Evolutionary conservation across 495 filamentous ascomycete genomes (phyloP).

Genomic region (Hyaloscypha bicolor): DNA sequence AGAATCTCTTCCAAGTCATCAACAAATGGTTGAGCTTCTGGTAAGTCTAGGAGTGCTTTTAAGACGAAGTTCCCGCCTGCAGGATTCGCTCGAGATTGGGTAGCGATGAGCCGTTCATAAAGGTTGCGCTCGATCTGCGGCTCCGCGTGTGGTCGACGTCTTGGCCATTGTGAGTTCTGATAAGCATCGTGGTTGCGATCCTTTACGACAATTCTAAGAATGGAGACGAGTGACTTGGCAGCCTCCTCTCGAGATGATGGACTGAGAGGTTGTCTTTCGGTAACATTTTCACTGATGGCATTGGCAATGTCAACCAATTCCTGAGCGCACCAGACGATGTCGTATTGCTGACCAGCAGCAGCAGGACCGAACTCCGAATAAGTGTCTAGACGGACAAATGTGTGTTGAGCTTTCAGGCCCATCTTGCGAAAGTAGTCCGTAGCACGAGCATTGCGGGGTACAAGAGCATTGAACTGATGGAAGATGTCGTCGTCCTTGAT

Average conservation of each 20-base stretch:
- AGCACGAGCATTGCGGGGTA: constrained; percentile 25
- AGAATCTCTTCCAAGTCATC: constrained; percentile 31
- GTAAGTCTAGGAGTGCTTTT: constrained; percentile 28
- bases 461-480: constrained; percentile 21
- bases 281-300: constrained; percentile 24
- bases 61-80: constrained; percentile 28
- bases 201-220: constrained; percentile 29
- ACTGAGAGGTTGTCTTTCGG: constrained; percentile 22
- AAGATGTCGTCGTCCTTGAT: constrained; percentile 28
- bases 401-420: constrained; percentile 17
- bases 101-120: constrained; percentile 32
- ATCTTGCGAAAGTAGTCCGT: constrained; percentile 31
- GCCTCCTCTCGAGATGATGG: constrained; percentile 27
- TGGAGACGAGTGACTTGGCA: constrained; percentile 23
- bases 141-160: constrained; percentile 27
- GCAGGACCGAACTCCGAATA: constrained; percentile 22
- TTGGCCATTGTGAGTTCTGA: constrained; percentile 13
- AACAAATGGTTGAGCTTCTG: constrained; percentile 25
- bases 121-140: constrained; percentile 30
- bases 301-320: constrained; percentile 27
- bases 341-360: constrained; percentile 11
- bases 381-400: constrained; percentile 21
- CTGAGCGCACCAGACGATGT: constrained; percentile 32
- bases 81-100: constrained; percentile 15
- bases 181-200: constrained; percentile 33